Evolutionary conservation across 1,284 basidiomycete genomes (phyloP), one percentile per base, ranked within the genome.

Genomic region (Trichosporon coremiiforme): DNA sequence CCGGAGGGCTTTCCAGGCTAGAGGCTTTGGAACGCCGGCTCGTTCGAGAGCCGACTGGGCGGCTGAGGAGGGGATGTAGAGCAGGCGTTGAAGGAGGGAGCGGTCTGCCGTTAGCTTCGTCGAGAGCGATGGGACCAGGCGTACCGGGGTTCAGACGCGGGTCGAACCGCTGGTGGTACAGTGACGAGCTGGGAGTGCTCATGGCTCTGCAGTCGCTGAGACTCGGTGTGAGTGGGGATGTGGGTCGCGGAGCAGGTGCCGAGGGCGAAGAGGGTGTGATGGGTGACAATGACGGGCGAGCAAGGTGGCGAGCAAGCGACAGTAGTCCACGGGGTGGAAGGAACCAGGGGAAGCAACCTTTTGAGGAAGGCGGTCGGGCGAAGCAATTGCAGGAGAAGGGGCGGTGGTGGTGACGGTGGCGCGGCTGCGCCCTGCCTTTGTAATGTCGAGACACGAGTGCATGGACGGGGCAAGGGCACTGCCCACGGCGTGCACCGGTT

Each of bases 131-230:
- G 45, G 20, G n/a, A 20, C 33, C 2, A 9, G 20, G n/a, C 50
- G 50, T 17, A 53, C 50, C 20, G 2, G 50, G 20, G 1, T 22
- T n/a, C 8, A 53, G 50, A 7, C 50, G 50, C 20, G 50, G 50
- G 50, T 53, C 50, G 22, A 53, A 53, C 8, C 50, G 50, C 50
- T 53, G 20, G 50, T 53, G 50, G 50, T 53, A 53, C 22, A 53
- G 50, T 6, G 50, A 22, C 4, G 50, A 10, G 20, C 50, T 53
- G 8, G 41, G 41, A 7, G 17, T 45, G 15, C 17, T 45, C 41
- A 45, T 45, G 2, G 41, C 17, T 45, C 41, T n/a, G 36, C 10
- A 38, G 36, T 36, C 36, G 36, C 10, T 38, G 12, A 38, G 10
- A 25, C 25, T 25, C 25, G 25, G 25, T 25, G 25, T 25, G 25